Evolutionary conservation across 2,329 filamentous ascomycete species (phyloP).

Genomic region (Fusarium sp.): DNA sequence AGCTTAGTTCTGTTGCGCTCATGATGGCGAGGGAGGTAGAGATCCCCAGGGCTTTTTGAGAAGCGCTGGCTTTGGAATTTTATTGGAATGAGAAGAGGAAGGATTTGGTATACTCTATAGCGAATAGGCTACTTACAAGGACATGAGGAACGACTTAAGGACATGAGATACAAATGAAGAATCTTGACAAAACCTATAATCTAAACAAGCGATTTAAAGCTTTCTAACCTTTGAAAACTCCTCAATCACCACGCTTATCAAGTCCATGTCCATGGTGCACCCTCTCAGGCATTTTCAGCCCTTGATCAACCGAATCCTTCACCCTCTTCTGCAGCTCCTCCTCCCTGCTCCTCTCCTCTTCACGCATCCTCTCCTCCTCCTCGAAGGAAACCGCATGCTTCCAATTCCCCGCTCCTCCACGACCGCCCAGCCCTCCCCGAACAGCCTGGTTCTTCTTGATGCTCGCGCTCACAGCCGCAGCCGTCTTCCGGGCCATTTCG

Average conservation of each 20-base stretch:
- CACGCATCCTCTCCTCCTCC: slow-evolving; percentile 45
- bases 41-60: slow-evolving; percentile 32
- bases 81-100: background rate
- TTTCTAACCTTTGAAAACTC: background rate
- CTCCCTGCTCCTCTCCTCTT: slow-evolving; percentile 46
- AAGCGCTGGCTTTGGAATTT: background rate
- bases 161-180: background rate
- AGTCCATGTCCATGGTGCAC: slow-evolving; percentile 53
- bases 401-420: slow-evolving; percentile 72
- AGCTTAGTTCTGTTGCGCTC: slow-evolving; percentile 35
- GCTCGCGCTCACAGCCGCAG: slow-evolving; percentile 52
- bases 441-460: slow-evolving; percentile 44
- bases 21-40: slow-evolving; percentile 35
- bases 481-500: slow-evolving; percentile 52
- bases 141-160: background rate
- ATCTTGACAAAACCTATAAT: background rate
- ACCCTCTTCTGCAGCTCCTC: slow-evolving; percentile 59
- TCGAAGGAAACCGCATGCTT: slow-evolving; percentile 43
- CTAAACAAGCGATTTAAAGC: background rate
- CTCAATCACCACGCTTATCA: slow-evolving; percentile 18
- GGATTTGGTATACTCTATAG: background rate
- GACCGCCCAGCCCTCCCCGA: slow-evolving; percentile 53
- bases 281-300: slow-evolving; percentile 61
- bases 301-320: slow-evolving; percentile 61
- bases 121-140: background rate